Percentiles rank a stretch among this genome's conserved stretches.
Conservation (phyloP, 768 basidiomycete genomes). For the Suillus alpinus region DNA sequence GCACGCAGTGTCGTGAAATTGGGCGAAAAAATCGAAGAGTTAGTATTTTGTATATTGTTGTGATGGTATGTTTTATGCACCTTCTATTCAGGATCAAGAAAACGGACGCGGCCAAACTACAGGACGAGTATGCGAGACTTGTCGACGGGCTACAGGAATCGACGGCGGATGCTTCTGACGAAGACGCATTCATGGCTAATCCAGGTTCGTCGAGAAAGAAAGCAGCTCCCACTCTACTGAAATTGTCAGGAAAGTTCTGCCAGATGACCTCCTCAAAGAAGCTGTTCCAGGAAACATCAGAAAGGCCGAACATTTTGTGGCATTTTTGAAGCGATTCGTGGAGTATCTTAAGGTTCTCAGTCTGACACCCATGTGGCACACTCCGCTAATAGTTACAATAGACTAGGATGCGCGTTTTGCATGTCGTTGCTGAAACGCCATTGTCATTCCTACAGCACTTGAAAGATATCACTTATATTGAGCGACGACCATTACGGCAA, state of each 20-base stretch:
- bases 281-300: conserved; percentile 98
- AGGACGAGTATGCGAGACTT: conserved; percentile 94
- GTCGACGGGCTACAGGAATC: conserved; percentile 92
- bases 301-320: conserved; percentile 98
- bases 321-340: conserved; percentile 96
- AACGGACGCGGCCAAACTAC: conserved; percentile 89
- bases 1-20: conserved; percentile 82
- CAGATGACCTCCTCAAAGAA: conserved; percentile 92
- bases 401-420: conserved; percentile 99
- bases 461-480: conserved; percentile 98
- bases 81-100: conserved; percentile 74
- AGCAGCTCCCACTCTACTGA: background rate
- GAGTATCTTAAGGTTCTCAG: conserved; percentile 91
- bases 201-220: conserved; percentile 54
- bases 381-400: conserved; percentile 31
- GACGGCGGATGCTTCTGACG: conserved; percentile 50
- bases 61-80: background rate
- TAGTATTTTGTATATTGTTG: conserved; percentile 24
- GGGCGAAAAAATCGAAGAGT: conserved; percentile 94
- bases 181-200: conserved; percentile 86
- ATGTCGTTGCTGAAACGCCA: conserved; percentile 98
- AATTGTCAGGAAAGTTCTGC: conserved; percentile 58
- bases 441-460: conserved; percentile 95
- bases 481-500: conserved; percentile 86
- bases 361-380: background rate